phyloP scores from a whole-genome alignment of 768 basidiomycete species.

The Naematelia encephala region DNA sequence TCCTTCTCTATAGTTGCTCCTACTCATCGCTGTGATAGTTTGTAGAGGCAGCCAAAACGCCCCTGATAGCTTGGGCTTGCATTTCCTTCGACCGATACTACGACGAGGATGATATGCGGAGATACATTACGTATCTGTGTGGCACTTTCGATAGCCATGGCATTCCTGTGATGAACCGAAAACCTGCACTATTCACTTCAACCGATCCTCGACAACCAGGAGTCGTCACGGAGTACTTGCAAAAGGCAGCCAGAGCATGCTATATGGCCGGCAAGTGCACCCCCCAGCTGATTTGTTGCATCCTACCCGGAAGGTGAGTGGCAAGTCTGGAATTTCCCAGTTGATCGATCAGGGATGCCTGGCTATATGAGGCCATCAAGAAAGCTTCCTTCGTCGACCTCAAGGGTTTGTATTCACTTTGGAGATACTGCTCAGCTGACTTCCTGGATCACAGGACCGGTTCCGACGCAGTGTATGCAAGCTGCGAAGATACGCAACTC shows the following conservation, averaged over 20 bases:
- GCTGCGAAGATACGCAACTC: constrained; percentile 40
- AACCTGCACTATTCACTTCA: constrained; percentile 34
- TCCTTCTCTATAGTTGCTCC: neutral
- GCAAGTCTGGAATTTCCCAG: neutral
- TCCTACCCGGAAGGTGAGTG: constrained; percentile 43
- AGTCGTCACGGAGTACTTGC: constrained; percentile 17
- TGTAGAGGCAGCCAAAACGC: constrained; percentile 28
- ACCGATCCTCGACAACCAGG: constrained; percentile 21
- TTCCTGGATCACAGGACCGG: constrained; percentile 21
- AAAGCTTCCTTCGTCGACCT: constrained; percentile 35
- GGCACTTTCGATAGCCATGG: constrained; percentile 24
- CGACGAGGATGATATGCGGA: constrained; percentile 31
- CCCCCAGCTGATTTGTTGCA: constrained; percentile 46
- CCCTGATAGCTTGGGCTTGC: constrained; percentile 44
- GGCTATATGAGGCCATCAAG: constrained; percentile 49
- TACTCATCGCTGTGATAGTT: constrained; percentile 18
- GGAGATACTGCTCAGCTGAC: neutral
- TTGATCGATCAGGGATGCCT: constrained; percentile 34
- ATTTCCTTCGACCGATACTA: constrained; percentile 41
- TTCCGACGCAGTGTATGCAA: constrained; percentile 50
- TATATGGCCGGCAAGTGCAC: constrained; percentile 27
- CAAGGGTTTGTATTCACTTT: constrained; percentile 25
- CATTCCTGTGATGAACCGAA: constrained; percentile 26
- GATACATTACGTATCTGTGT: constrained; percentile 34
- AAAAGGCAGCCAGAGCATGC: constrained; percentile 35